Evolutionary conservation across 1,284 basidiomycete genomes (phyloP), one percentile per base, ranked within the genome.

Genomic region (Ustilago bromivora): DNA sequence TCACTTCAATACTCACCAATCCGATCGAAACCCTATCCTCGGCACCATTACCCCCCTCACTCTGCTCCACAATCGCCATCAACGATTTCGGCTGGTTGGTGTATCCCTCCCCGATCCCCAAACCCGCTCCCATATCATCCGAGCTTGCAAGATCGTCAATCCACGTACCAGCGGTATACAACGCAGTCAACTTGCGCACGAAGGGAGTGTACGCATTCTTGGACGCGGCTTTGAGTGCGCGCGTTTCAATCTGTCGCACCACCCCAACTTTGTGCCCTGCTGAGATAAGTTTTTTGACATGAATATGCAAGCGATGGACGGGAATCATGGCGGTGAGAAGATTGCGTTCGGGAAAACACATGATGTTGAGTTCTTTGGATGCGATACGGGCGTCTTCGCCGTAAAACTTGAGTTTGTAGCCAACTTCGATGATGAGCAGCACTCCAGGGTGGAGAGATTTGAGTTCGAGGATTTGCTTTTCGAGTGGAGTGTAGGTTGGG

Each of bases 371-470:
- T 82, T 94, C 92, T 85, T 90, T 91, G 15, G 91, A 91, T 4
- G 94, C 95, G 40, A 91, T 89, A 91, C 94, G 92, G 0, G 95
- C 95, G 83, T 97, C 96, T 32, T 96, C 92, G 38, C 92, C 94
- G 82, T 92, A 95, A 83, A 97, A 78, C 85, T 89, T 92, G 87
- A 92, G 93, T 67, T 83, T 85, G 78, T 85, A 85, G 54, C 83
- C 81, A 8, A 86, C 88, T 85, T 96, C 93, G 58, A 96, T 89
- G 89, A 97, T 90, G 28, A 98, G 88, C 32, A 98, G 82, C 4
- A 92, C 91, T 43, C 91, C 94, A 1, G 90, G 90, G 84, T 95
- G 85, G 35, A 71, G 41, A 7, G 62, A 58, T 61, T 82, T 83
- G 36, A 85, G 81, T 40, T 73, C 79, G 31, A 85, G 72, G 57